Evolutionary conservation across 306 rosid genomes (phyloP).

Genomic region (Vigna mungo): DNA sequence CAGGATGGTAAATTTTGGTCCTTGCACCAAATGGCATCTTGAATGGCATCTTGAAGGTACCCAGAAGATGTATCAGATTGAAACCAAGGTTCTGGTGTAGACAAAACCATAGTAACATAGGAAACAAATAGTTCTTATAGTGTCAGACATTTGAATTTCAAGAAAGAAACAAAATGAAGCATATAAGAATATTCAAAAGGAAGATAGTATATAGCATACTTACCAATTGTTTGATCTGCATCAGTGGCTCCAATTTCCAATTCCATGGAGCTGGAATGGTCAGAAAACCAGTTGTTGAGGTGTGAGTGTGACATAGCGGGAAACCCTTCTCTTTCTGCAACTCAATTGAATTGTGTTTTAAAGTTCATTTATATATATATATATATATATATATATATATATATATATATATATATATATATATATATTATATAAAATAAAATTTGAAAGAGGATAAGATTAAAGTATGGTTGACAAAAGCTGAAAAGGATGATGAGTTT

Average conservation of each 20-base stretch:
- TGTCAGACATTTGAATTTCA: background rate
- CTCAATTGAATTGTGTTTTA: background rate
- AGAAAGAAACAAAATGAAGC: background rate
- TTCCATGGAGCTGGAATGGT: conserved; percentile 39
- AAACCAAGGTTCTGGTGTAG: conserved; percentile 35
- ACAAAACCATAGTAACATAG: background rate
- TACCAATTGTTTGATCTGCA: conserved; percentile 36
- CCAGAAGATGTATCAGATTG: conserved; percentile 36
- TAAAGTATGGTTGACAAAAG: background rate
- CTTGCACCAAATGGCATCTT: conserved; percentile 5
- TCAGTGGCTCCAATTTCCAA: conserved; percentile 27
- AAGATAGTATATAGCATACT: background rate
- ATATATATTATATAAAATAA: background rate
- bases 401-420: background rate
- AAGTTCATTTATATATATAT: background rate
- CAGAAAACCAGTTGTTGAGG: conserved; percentile 23
- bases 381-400: background rate
- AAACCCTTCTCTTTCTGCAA: background rate
- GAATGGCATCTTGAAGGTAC: conserved; percentile 47
- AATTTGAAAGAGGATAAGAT: background rate
- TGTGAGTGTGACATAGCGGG: conserved; percentile 17
- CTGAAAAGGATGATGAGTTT: background rate
- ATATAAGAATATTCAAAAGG: background rate
- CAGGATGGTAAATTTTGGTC: conserved; percentile 24
- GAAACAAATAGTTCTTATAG: background rate